Evolutionary conservation across 2,329 filamentous ascomycete species (phyloP), one percentile per base, ranked within the genome.

Genomic region (Fusarium succisae): DNA sequence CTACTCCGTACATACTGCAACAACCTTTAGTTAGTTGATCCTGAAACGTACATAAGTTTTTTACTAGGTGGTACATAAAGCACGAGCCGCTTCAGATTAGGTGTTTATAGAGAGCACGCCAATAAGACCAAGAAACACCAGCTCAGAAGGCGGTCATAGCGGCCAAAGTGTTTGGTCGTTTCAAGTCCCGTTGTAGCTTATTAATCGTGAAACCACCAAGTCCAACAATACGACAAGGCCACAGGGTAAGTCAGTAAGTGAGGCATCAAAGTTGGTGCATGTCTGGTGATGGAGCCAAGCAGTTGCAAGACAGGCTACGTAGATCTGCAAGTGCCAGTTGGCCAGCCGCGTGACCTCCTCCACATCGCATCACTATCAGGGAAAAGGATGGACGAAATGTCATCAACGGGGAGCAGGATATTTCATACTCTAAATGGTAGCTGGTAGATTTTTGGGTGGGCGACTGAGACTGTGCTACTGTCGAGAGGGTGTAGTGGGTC

Each of bases 401-500:
- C 39, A 22, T 47, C 18, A 26, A 28, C 24, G 32, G 45, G 17
- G 30, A 47, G 39, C 32, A 45, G 20, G 26, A 66, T 51, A 60
- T 45, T 35, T 32, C 48, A 39, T 48, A 32, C 43, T 48, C 24
- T 39, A 17, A 37, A 39, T 51, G 51, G 44, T 69, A 50, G 44
- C 41, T 47, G 41, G 13, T 32, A 38, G 37, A 41, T 14, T 43
- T 59, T 70, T 44, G 50, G 57, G 70, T 59, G 53, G 30, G 66
- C 26, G 48, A 44, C 45, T 63, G 70, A 72, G 66, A 74, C 71
- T 45, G n/a, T 63, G 45, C 35, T 37, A 72, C 39, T 37, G 44
- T 26, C 14, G n/a, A 63, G 54, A 74, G 53, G 66, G 58, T 68
- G 71, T 59, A 20, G 39, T 62, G 57, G 54, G 58, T 69, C 58